phyloP scores from a whole-genome alignment of 2,329 filamentous ascomycete species.

The Verticillium longisporum region DNA sequence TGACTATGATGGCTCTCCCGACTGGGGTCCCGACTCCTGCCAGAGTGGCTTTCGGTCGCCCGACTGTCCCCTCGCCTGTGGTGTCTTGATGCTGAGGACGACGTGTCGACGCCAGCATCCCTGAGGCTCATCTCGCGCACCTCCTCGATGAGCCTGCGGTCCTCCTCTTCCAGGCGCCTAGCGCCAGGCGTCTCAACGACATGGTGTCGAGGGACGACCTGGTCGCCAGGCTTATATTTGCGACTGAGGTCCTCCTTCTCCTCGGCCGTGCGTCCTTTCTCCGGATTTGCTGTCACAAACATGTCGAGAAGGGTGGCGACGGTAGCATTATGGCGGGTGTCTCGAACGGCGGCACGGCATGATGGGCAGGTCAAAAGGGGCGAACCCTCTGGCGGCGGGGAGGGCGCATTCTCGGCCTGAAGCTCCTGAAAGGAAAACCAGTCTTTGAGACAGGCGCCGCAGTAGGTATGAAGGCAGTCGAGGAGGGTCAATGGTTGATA shows the following conservation, averaged over 20 bases:
- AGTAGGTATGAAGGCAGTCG: slow-evolving; percentile 93
- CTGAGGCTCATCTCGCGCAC: slow-evolving; percentile 68
- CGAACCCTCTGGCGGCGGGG: slow-evolving; percentile 39
- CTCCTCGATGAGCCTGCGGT: slow-evolving; percentile 63
- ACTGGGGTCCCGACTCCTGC: slow-evolving; percentile 11
- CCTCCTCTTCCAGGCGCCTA: slow-evolving; percentile 53
- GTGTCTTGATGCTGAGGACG: slow-evolving; percentile 20
- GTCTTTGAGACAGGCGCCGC: slow-evolving; percentile 88
- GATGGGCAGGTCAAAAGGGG: slow-evolving; percentile 79
- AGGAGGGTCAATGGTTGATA: slow-evolving; percentile 87
- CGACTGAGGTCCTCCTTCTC: slow-evolving; percentile 72
- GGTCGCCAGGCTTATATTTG: slow-evolving; percentile 76
- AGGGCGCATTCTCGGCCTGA: slow-evolving; percentile 43
- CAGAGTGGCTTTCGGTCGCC: slow-evolving; percentile 6
- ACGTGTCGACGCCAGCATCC: slow-evolving; percentile 48
- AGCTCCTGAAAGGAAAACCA: slow-evolving; percentile 84
- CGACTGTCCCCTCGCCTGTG: slow-evolving; percentile 13
- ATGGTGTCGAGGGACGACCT: slow-evolving; percentile 61
- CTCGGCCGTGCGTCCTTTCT: slow-evolving; percentile 57
- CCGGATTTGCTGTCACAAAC: slow-evolving; percentile 74
- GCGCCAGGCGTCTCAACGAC: slow-evolving; percentile 44
- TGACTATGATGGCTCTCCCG: slow-evolving; percentile 13
- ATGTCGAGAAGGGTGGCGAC: slow-evolving; percentile 87
- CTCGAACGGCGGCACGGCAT: slow-evolving; percentile 80
- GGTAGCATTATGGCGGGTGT: slow-evolving; percentile 83